Percentiles rank a stretch among this genome's conserved stretches.
phyloP scores from a whole-genome alignment of 306 rosid genomes.

The Delonix regia region DNA sequence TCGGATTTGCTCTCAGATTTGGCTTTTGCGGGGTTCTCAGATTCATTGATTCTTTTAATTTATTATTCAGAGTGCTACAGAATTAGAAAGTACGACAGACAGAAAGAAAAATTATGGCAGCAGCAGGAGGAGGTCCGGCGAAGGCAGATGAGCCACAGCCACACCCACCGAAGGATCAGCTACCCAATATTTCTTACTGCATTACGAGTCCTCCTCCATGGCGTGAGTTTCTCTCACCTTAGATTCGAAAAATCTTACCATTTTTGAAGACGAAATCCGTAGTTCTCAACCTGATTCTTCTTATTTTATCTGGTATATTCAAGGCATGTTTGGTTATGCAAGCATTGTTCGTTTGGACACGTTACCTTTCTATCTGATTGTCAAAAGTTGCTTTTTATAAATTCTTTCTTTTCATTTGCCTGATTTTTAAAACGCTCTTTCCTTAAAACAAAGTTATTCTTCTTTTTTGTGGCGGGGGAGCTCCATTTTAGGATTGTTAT shows the following conservation, averaged over 20 bases:
- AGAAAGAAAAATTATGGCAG: slow-evolving; percentile 61
- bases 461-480: background rate
- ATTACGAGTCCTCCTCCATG: slow-evolving; percentile 98
- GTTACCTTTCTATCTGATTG: slow-evolving; percentile 17
- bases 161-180: slow-evolving; percentile 98
- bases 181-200: slow-evolving; percentile 76
- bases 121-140: slow-evolving; percentile 63
- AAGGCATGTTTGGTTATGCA: slow-evolving; percentile 30
- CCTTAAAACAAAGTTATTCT: background rate
- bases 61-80: slow-evolving; percentile 29
- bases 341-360: slow-evolving; percentile 19
- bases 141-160: slow-evolving; percentile 89
- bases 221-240: slow-evolving; percentile 72
- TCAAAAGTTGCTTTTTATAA: slow-evolving; percentile 44
- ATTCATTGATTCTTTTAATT: slow-evolving; percentile 36
- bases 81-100: slow-evolving; percentile 9
- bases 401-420: slow-evolving; percentile 36
- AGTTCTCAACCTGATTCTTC: slow-evolving; percentile 42
- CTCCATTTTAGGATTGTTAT: background rate
- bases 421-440: slow-evolving; percentile 6
- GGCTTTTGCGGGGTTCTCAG: slow-evolving; percentile 36
- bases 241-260: slow-evolving; percentile 40
- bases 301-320: slow-evolving; percentile 43
- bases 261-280: slow-evolving; percentile 10
- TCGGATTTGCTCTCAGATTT: slow-evolving; percentile 61